Evolutionary conservation across 805 yeast species (phyloP).

Genomic region (Torulaspora delbrueckii): DNA sequence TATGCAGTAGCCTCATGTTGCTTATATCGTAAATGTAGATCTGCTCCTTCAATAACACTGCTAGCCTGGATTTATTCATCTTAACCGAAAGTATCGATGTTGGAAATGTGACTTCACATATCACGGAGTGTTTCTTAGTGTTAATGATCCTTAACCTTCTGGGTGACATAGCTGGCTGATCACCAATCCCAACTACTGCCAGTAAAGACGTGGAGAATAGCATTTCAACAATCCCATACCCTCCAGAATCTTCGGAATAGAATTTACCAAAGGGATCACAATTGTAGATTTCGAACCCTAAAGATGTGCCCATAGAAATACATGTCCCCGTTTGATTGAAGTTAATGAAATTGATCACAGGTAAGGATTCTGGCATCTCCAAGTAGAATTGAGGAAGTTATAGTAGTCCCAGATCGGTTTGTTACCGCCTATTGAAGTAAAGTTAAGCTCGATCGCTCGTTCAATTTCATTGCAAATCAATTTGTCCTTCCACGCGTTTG

Average conservation of each 20-base stretch:
- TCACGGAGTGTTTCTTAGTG: constrained; percentile 56
- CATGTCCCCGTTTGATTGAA: constrained; percentile 75
- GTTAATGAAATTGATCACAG: constrained; percentile 45
- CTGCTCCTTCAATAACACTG: constrained; percentile 59
- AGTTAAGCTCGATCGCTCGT: neutral
- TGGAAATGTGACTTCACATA: constrained; percentile 71
- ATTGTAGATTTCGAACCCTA: constrained; percentile 61
- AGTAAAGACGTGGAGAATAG: constrained; percentile 66
- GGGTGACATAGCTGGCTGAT: constrained; percentile 65
- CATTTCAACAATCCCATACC: constrained; percentile 70
- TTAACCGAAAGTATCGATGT: constrained; percentile 55
- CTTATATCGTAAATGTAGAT: constrained; percentile 69
- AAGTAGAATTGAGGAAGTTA: neutral
- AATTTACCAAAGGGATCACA: constrained; percentile 64
- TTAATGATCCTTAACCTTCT: constrained; percentile 77
- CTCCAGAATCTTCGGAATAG: constrained; percentile 45
- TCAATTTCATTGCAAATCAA: neutral
- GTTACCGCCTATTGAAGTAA: neutral
- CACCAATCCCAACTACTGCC: constrained; percentile 70
- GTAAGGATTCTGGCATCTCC: constrained; percentile 14
- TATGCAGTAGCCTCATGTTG: constrained; percentile 59
- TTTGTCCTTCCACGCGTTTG: neutral
- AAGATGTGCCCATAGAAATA: constrained; percentile 60
- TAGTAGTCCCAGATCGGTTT: neutral
- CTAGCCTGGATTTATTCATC: constrained; percentile 59